Evolutionary conservation across 2,329 filamentous ascomycete genomes (phyloP).

Genomic region (Beauveria pseudobassiana): DNA sequence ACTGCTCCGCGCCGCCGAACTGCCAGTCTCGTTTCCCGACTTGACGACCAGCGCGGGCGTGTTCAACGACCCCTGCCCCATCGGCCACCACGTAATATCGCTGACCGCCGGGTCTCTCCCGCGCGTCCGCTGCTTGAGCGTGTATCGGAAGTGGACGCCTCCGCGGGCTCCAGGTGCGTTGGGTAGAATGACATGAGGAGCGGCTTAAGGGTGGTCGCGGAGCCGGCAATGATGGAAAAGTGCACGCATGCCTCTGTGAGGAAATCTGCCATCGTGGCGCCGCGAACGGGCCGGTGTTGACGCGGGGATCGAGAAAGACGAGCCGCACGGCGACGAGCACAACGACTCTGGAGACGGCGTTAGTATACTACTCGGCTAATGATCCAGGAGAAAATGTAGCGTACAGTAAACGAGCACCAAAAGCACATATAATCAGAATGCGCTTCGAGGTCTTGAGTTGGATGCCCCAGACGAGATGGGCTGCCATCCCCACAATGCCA

Average conservation of each 20-base stretch:
- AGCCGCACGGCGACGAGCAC: slow-evolving; percentile 1
- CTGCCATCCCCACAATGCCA: not conserved
- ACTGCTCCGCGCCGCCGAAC: not conserved
- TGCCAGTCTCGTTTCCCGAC: not conserved
- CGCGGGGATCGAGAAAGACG: not conserved
- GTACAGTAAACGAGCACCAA: slow-evolving; percentile 3
- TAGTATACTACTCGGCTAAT: not conserved
- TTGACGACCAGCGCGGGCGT: not conserved
- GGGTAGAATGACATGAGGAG: not conserved
- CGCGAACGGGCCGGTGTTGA: not conserved
- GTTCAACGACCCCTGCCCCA: not conserved
- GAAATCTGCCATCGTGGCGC: not conserved
- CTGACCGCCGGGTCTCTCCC: not conserved
- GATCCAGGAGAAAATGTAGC: rapidly evolving
- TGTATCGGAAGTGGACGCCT: not conserved
- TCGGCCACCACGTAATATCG: not conserved
- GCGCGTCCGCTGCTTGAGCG: not conserved
- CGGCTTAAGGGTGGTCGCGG: slow-evolving; percentile 4
- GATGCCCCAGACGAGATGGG: slow-evolving; percentile 6
- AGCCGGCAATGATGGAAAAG: slow-evolving; percentile 4
- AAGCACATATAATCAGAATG: not conserved
- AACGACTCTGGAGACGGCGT: not conserved
- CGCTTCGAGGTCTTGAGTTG: not conserved
- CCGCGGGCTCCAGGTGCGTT: not conserved
- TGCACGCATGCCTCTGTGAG: slow-evolving; percentile 3